These are phyloP conservation scores for Porcisia deanei DNA, from an alignment of 208 protist species.

Conservation along the genomic window DNA sequence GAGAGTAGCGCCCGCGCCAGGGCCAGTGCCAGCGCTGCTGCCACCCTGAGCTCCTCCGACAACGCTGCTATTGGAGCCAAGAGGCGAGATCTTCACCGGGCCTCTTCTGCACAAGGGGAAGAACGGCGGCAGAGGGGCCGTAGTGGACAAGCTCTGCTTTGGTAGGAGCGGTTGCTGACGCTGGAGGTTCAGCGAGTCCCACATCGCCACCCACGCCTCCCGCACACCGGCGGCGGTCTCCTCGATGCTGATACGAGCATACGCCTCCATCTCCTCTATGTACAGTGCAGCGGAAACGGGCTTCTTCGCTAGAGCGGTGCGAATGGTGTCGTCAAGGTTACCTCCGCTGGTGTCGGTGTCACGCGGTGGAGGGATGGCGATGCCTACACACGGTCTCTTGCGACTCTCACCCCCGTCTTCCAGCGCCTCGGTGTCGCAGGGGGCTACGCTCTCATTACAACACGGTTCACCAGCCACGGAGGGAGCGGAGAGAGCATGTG, in stretches of 20 bases:
- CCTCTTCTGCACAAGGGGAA: background rate
- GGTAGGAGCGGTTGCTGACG: background rate
- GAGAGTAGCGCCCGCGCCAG: background rate
- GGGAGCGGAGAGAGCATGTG: background rate
- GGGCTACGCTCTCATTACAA: background rate
- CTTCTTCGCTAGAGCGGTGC: background rate
- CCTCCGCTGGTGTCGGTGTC: background rate
- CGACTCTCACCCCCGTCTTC: background rate
- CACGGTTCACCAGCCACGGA: background rate
- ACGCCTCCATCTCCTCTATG: constrained; percentile 15
- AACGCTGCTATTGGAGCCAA: too few relatives aligned
- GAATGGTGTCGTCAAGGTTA: background rate
- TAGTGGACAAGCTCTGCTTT: background rate
- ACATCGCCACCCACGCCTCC: constrained; percentile 19
- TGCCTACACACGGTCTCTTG: background rate
- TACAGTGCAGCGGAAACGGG: background rate
- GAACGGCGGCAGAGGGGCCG: background rate
- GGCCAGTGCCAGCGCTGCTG: background rate
- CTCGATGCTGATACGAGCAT: constrained; percentile 13
- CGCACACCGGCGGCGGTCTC: constrained; percentile 12
- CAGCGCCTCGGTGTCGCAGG: background rate
- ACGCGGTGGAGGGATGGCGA: background rate
- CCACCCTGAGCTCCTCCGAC: background rate
- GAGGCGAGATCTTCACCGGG: background rate
- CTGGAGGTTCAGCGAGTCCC: background rate